phyloP scores from a whole-genome alignment of 2,329 filamentous ascomycete genomes.

The Dothistroma septosporum region DNA sequence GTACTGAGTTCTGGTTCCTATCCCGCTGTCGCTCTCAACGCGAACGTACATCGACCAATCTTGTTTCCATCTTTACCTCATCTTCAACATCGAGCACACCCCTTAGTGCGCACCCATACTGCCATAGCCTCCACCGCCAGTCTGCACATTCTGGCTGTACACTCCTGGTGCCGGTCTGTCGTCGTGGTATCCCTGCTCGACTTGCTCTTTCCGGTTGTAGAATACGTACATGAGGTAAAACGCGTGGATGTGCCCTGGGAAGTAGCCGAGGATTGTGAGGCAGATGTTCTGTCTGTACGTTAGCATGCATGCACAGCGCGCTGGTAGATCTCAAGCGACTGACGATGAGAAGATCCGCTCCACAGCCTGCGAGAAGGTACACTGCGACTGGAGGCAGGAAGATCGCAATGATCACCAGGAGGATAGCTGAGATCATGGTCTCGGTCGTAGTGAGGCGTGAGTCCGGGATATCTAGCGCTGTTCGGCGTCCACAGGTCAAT shows the following conservation, averaged over 20 bases:
- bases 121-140: conserved; percentile 50
- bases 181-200: conserved; percentile 53
- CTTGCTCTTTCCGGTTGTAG: conserved; percentile 66
- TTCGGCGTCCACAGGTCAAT: not conserved
- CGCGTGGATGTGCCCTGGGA: conserved; percentile 67
- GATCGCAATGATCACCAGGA: conserved; percentile 45
- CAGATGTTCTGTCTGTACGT: conserved; percentile 42
- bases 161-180: conserved; percentile 61
- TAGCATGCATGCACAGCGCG: conserved; percentile 46
- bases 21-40: not conserved
- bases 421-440: conserved; percentile 32
- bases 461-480: not conserved
- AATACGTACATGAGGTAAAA: conserved; percentile 83
- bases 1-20: not conserved
- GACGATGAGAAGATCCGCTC: conserved; percentile 48
- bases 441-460: not conserved
- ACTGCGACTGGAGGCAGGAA: conserved; percentile 49
- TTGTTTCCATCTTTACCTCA: not conserved
- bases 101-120: conserved; percentile 21
- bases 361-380: conserved; percentile 48
- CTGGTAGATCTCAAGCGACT: conserved; percentile 43
- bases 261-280: conserved; percentile 52
- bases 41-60: not conserved
- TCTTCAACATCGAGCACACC: not conserved
- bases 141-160: conserved; percentile 69